Base-by-base conservation (phyloP, 805 yeast species). In the Barnettozyma populi region DNA sequence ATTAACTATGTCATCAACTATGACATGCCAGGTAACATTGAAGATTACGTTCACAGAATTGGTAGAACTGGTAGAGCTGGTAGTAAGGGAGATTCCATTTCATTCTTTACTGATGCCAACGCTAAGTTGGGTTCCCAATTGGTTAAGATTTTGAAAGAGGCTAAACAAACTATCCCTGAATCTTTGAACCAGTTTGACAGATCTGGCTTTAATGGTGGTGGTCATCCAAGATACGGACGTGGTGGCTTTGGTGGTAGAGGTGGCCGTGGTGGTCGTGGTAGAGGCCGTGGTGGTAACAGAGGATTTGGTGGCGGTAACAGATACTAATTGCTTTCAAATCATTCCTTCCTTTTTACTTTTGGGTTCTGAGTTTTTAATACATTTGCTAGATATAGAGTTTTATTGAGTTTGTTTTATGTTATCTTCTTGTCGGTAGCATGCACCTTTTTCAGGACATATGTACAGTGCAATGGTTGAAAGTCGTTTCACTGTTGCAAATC, bases 11-110 rank as follows among this genome's bases (percentile, higher is more conserved):
- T 94, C 52, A 78, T 94, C 68, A 94, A 94, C 82, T 89, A 42
- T 13, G 99, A 94, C 68, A 78, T 94, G 69, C 99, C 99, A 69
- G 76, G 85, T 66, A 98, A 94, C 70, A 86, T 94, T 64, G 99
- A 94, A 71, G 99, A 94, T 72, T 94, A 94, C 67, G 99, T 94
- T 51, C 99, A 94, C 77, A 87, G 99, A 77, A 94, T 94, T 67
- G 99, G 99, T 81, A 92, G 99, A 83, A 94, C 99, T 56, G 99
- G 99, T 69, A 89, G 99, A 80, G 99, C 97, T 57, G 98, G 98
- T 69, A 83, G 90, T 53, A 76, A 78, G 53, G 99, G 99, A 79
- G 90, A 94, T 53, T 97, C 99, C 47, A 80, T 90, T 57, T 88
- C 98, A 8, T 81, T 92, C 69, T 94, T 94, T 79, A 89, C 97